phyloP scores from a whole-genome alignment of 768 basidiomycete genomes.

The Leucosporidium creatinivorum region DNA sequence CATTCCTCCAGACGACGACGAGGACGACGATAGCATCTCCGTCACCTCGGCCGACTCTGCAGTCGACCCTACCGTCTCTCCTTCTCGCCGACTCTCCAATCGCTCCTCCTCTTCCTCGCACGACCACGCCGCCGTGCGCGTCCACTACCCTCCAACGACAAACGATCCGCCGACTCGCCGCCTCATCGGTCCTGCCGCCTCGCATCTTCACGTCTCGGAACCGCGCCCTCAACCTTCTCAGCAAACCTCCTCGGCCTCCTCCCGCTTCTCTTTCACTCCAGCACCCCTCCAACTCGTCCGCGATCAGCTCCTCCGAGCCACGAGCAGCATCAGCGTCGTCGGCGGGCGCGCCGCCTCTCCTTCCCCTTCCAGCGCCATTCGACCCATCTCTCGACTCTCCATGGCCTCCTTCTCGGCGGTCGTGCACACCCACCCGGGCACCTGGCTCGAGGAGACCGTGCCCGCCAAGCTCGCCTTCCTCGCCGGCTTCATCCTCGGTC shows the following conservation, averaged over 20 bases:
- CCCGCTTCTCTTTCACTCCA: slow-evolving; percentile 30
- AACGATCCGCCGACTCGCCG: not conserved
- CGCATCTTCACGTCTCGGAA: slow-evolving; percentile 16
- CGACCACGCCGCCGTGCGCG: not conserved
- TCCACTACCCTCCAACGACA: not conserved
- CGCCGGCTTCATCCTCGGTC: slow-evolving; percentile 28
- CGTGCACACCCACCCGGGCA: slow-evolving; percentile 5
- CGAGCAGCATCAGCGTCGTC: not conserved
- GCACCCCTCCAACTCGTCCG: slow-evolving; percentile 29
- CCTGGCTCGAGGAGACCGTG: slow-evolving; percentile 25
- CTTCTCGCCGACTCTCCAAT: slow-evolving; percentile 15
- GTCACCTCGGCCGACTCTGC: slow-evolving; percentile 6
- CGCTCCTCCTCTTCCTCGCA: slow-evolving; percentile 6
- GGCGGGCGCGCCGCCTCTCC: slow-evolving; percentile 10
- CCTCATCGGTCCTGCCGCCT: slow-evolving; percentile 8
- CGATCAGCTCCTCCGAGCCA: slow-evolving; percentile 17
- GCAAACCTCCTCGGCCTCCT: not conserved
- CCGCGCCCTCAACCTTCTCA: not conserved
- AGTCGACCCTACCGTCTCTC: slow-evolving; percentile 17
- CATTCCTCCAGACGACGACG: slow-evolving; percentile 7
- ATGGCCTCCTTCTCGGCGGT: not conserved
- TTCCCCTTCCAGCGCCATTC: not conserved
- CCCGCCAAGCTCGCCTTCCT: slow-evolving; percentile 35
- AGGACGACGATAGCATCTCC: slow-evolving; percentile 8
- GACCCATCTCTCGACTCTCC: not conserved